Conservation (phyloP, 2,329 filamentous ascomycete species). For the Cercospora sp. region DNA sequence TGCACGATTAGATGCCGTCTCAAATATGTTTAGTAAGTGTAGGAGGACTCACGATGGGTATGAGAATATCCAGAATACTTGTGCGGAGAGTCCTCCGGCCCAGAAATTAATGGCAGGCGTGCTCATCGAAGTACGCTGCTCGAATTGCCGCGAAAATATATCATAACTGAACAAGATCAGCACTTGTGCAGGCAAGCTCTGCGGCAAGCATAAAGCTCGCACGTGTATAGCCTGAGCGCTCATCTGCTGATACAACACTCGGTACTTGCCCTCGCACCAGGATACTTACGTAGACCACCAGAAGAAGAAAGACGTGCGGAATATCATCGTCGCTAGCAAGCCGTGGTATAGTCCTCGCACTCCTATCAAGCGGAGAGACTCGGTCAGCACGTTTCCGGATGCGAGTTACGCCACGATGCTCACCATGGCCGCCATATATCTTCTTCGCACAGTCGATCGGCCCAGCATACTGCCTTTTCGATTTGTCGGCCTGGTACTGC, state of each 20-base stretch:
- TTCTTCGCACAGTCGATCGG: constrained; percentile 80
- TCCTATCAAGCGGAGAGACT: constrained; percentile 39
- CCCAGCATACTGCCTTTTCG: constrained; percentile 76
- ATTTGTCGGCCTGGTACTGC: constrained; percentile 81
- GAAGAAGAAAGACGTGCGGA: constrained; percentile 92
- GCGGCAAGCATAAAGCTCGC: neutral
- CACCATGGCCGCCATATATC: constrained; percentile 62
- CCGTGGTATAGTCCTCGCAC: constrained; percentile 82
- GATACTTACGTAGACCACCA: constrained; percentile 77
- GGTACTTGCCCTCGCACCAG: neutral
- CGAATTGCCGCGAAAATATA: constrained; percentile 69
- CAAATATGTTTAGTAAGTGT: neutral
- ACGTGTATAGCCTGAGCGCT: neutral
- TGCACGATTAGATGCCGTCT: neutral
- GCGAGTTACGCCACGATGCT: neutral
- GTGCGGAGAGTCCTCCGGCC: constrained; percentile 89
- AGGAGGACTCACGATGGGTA: constrained; percentile 5
- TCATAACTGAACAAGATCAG: constrained; percentile 61
- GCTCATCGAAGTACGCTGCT: constrained; percentile 66
- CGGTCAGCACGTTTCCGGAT: neutral
- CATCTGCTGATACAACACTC: neutral
- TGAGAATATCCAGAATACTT: constrained; percentile 80
- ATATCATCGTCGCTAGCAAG: constrained; percentile 78
- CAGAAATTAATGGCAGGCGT: constrained; percentile 90
- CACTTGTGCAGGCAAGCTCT: neutral